Conservation (phyloP, 23 red algal genomes). For the Gracilaria caudata region DNA sequence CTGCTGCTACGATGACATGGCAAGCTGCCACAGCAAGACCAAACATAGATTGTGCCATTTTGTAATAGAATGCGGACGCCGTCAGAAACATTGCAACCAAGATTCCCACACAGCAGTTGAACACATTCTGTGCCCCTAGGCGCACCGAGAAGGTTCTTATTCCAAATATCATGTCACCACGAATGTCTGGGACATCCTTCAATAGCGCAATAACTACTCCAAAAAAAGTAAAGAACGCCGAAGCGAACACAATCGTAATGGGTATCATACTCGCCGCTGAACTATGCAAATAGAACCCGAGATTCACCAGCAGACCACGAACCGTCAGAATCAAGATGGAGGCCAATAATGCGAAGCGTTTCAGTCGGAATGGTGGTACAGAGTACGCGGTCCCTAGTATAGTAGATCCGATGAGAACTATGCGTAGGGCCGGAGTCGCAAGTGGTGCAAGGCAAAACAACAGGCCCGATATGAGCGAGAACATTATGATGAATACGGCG, state of each 20-base stretch:
- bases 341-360: slow-evolving; percentile 85
- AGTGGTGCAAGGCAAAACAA: slow-evolving; percentile 57
- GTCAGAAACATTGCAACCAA: slow-evolving; percentile 75
- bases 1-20: slow-evolving; percentile 68
- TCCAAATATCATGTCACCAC: slow-evolving; percentile 67
- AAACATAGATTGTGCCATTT: slow-evolving; percentile 40
- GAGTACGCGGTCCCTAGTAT: slow-evolving; percentile 86
- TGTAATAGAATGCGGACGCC: slow-evolving; percentile 52
- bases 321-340: slow-evolving; percentile 83
- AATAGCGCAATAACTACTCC: slow-evolving; percentile 90
- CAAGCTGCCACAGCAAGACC: slow-evolving; percentile 12
- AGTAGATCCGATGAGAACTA: slow-evolving; percentile 67
- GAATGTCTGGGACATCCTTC: slow-evolving; percentile 95
- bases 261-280: slow-evolving; percentile 23
- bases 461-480: slow-evolving; percentile 51
- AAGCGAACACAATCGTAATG: slow-evolving; percentile 53
- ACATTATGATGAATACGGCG: slow-evolving; percentile 38
- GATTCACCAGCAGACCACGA: slow-evolving; percentile 86
- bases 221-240: slow-evolving; percentile 78
- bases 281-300: slow-evolving; percentile 83
- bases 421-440: slow-evolving; percentile 63
- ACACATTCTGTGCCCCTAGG: slow-evolving; percentile 66
- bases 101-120: slow-evolving; percentile 33
- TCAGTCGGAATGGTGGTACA: slow-evolving; percentile 88
- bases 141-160: slow-evolving; percentile 84